phyloP scores from a whole-genome alignment of 257 asterid species.

The Scutellaria barbata region DNA sequence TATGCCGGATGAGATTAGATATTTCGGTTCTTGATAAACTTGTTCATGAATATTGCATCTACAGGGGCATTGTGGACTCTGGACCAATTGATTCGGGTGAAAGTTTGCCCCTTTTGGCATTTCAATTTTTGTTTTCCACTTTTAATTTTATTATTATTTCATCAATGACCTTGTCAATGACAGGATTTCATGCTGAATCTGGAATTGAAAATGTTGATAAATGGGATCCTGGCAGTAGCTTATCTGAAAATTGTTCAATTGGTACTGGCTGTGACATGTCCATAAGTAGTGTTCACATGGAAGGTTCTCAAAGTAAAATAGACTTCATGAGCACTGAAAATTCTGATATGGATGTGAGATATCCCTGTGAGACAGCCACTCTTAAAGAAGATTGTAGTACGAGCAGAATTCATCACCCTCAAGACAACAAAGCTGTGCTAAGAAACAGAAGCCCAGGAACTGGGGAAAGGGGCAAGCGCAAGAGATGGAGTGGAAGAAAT shows the following conservation, averaged over 20 bases:
- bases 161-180: constrained; percentile 18
- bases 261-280: constrained; percentile 64
- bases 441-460: constrained; percentile 57
- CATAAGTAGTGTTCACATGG: constrained; percentile 45
- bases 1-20: constrained; percentile 85
- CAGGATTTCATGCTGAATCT: constrained; percentile 48
- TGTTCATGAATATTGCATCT: constrained; percentile 89
- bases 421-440: constrained; percentile 52
- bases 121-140: background rate
- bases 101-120: constrained; percentile 23
- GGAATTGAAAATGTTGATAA: constrained; percentile 47
- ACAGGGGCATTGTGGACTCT: constrained; percentile 84
- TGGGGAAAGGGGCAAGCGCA: constrained; percentile 86
- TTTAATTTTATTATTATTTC: constrained; percentile 21
- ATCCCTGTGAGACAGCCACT: constrained; percentile 59
- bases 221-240: constrained; percentile 52
- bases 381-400: constrained; percentile 78
- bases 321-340: constrained; percentile 47
- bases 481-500: constrained; percentile 91
- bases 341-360: constrained; percentile 67
- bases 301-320: constrained; percentile 51
- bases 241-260: constrained; percentile 53
- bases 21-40: constrained; percentile 81
- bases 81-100: constrained; percentile 50
- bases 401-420: constrained; percentile 58